Evolutionary conservation across 768 basidiomycete species (phyloP).

Genomic region (Leccinum variicolor): DNA sequence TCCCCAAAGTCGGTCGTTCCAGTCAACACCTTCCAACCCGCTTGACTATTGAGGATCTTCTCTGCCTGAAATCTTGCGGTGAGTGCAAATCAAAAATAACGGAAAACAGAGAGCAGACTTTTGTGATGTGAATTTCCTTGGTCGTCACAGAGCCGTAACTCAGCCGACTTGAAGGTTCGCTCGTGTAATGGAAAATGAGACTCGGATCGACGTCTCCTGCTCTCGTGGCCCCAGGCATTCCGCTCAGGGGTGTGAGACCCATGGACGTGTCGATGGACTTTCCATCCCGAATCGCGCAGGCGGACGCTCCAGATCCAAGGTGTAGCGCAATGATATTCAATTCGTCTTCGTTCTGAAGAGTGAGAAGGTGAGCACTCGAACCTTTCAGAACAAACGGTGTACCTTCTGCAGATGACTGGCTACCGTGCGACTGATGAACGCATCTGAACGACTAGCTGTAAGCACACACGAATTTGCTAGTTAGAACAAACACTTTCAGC

Average conservation of each 20-base stretch:
- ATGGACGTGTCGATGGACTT: slow-evolving; percentile 83
- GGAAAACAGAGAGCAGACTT: slow-evolving; percentile 25
- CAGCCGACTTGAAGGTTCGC: slow-evolving; percentile 45
- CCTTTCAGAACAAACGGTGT: neutral
- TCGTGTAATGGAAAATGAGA: slow-evolving; percentile 78
- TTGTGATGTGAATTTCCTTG: slow-evolving; percentile 51
- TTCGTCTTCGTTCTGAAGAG: slow-evolving; percentile 37
- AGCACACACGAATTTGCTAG: neutral
- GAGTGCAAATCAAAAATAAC: neutral
- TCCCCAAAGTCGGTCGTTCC: slow-evolving; percentile 81
- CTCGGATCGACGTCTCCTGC: slow-evolving; percentile 81
- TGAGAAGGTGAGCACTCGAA: neutral
- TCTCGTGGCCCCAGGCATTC: slow-evolving; percentile 86
- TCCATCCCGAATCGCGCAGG: slow-evolving; percentile 71
- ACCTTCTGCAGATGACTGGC: slow-evolving; percentile 58
- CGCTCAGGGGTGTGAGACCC: slow-evolving; percentile 85
- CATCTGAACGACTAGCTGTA: slow-evolving; percentile 37
- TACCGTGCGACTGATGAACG: slow-evolving; percentile 65
- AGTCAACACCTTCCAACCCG: slow-evolving; percentile 75
- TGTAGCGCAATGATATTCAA: slow-evolving; percentile 81
- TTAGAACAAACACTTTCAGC: slow-evolving; percentile 40
- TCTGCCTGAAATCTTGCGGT: slow-evolving; percentile 47
- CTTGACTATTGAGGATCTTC: slow-evolving; percentile 68
- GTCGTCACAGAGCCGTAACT: slow-evolving; percentile 49
- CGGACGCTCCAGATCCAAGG: slow-evolving; percentile 88